Evolutionary conservation across 2,329 filamentous ascomycete species (phyloP).

Genomic region (Claviceps monticola): DNA sequence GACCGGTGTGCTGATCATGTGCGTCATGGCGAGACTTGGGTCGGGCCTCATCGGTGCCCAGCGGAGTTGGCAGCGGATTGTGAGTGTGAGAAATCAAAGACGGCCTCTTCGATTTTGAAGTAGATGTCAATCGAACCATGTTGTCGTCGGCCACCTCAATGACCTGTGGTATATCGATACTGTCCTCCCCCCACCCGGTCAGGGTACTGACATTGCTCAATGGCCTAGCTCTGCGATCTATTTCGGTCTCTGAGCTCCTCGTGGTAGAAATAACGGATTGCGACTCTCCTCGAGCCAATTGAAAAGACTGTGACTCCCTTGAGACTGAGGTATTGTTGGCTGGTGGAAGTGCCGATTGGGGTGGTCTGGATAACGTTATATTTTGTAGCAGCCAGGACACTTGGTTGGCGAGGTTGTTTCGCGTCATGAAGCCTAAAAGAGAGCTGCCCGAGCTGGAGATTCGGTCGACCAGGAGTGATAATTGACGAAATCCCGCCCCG

Average conservation of each 20-base stretch:
- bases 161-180: constrained; percentile 14
- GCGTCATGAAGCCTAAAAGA: constrained; percentile 41
- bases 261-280: neutral
- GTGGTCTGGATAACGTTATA: constrained; percentile 26
- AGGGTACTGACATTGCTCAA: constrained; percentile 11
- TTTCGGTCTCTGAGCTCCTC: neutral
- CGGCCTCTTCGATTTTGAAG: constrained; percentile 29
- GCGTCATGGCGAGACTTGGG: constrained; percentile 9
- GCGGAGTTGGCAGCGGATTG: constrained; percentile 29
- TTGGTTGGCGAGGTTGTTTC: constrained; percentile 45
- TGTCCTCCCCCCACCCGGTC: constrained; percentile 10
- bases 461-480: neutral
- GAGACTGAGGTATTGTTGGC: constrained; percentile 14
- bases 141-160: constrained; percentile 16
- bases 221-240: neutral
- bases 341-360: constrained; percentile 24
- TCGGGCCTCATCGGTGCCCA: constrained; percentile 11
- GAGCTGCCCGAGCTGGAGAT: neutral
- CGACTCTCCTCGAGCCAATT: neutral
- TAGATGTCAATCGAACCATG: constrained; percentile 33
- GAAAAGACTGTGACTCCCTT: constrained; percentile 14
- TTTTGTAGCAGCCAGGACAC: constrained; percentile 43
- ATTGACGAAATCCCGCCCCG: neutral
- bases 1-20: constrained; percentile 6
- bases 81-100: constrained; percentile 28